Evolutionary conservation across 257 asterid species (phyloP), one percentile per base, ranked within the genome.

Genomic region (Solanum chiquidenum): DNA sequence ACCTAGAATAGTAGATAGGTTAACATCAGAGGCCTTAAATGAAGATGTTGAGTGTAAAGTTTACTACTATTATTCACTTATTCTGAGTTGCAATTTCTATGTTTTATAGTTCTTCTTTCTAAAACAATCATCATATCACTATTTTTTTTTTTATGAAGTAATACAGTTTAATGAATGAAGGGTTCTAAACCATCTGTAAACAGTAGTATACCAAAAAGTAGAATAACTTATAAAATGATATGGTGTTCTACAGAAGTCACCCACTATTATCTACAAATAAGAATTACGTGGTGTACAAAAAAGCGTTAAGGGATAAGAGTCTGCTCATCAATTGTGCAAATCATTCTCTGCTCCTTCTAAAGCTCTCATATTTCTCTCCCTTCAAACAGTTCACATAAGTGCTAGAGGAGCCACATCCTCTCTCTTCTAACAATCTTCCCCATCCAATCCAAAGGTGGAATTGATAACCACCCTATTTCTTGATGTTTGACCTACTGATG

Each of bases 11-110:
- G 95, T 97, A 62, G 98, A 95, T 86, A 93, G 93, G 84, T 92
- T 97, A 87, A 93, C 95, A 80, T 88, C 98, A 37, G 99, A 97
- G 93, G 98, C 99, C 89, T 91, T 92, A 88, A 97, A 96, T 88
- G 99, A 93, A 91, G 99, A 97, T 68, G 93, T 92, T 85, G 98
- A 95, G 88, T 96, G 99, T 97, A 94, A 86, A 92, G 93, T 86
- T 38, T 83, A 87, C 55, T 46, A 86, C 35, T 31, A 14, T 66
- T 12, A 18, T 12, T 77, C n/a, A 34, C 71, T 85, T 55, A 18
- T 35, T 64, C 62, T 34, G 29, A 27, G 31, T 62, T 83, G 31
- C 38, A 69, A 68, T 29, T 42, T 42, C 34, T 42, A 44, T 87
- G 42, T 79, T 40, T 79, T 64, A 18, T 89, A 38, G 27, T 27